Evolutionary conservation across 495 filamentous ascomycete species (phyloP).

Genomic region (Neohortaea acidophila): DNA sequence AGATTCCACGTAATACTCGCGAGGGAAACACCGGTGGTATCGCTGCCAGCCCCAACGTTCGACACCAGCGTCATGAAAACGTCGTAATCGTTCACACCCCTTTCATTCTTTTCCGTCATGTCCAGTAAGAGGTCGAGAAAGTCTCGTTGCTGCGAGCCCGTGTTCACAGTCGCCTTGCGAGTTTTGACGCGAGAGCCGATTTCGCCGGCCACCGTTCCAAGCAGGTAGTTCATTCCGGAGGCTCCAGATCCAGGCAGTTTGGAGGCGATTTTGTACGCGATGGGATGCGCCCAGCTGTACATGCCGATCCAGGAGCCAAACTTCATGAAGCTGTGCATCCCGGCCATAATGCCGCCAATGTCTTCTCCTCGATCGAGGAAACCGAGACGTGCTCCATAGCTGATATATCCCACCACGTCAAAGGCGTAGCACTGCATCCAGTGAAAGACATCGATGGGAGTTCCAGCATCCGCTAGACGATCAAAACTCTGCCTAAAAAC

Average conservation of each 20-base stretch:
- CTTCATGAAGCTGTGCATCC: background rate
- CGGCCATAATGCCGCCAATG: slow-evolving; percentile 1
- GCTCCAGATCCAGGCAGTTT: background rate
- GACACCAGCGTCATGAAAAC: background rate
- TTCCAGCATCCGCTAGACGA: slow-evolving; percentile 9
- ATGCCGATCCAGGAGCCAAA: background rate
- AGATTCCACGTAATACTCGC: slow-evolving; percentile 1
- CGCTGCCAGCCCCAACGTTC: slow-evolving; percentile 4
- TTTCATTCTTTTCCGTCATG: background rate
- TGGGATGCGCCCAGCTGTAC: background rate
- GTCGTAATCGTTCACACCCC: background rate
- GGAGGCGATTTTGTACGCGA: background rate
- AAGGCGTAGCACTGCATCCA: slow-evolving; percentile 34
- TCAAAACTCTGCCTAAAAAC: slow-evolving; percentile 19
- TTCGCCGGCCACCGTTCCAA: background rate
- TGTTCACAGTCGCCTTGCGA: background rate
- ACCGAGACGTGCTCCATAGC: slow-evolving; percentile 15
- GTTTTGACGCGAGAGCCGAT: background rate
- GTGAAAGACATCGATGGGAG: slow-evolving; percentile 26
- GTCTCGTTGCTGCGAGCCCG: background rate
- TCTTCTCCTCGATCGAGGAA: slow-evolving; percentile 18
- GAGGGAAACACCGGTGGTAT: slow-evolving; percentile 5
- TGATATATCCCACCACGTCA: slow-evolving; percentile 15
- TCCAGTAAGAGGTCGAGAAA: no score
- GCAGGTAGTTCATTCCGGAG: background rate